A percentile compares a stretch with the other conserved stretches of the same genome.
These are phyloP conservation scores for Rehmannia glutinosa DNA, from an alignment of 257 asterid genomes.

Conservation along the genomic window DNA sequence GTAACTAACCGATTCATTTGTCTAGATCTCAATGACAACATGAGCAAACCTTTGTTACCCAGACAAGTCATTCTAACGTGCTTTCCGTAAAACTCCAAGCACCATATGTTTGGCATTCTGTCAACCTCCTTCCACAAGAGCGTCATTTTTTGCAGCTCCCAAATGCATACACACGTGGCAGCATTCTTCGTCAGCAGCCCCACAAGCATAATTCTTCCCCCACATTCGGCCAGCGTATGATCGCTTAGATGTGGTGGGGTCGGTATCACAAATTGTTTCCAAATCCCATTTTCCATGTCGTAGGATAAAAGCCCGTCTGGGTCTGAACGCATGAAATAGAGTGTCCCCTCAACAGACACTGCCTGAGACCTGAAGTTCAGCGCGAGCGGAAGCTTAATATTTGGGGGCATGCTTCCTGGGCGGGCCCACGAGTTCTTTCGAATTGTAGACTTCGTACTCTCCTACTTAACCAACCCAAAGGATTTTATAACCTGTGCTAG, in stretches of 20 bases:
- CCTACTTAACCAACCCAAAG: slow-evolving; percentile 90
- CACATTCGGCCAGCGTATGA: slow-evolving; percentile 67
- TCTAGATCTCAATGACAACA: slow-evolving; percentile 81
- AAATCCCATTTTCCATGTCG: slow-evolving; percentile 52
- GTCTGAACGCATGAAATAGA: slow-evolving; percentile 79
- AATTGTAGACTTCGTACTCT: slow-evolving; percentile 71
- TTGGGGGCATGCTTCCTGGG: slow-evolving; percentile 60
- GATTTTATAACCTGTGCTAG: slow-evolving; percentile 65
- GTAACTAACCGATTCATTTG: slow-evolving; percentile 82
- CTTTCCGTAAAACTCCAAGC: slow-evolving; percentile 99
- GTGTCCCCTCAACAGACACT: slow-evolving; percentile 40
- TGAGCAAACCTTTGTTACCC: slow-evolving; percentile 87
- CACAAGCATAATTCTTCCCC: slow-evolving; percentile 83
- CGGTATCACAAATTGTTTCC: slow-evolving; percentile 77
- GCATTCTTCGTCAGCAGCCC: slow-evolving; percentile 92
- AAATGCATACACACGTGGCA: slow-evolving; percentile 88
- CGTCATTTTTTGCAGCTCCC: slow-evolving; percentile 99
- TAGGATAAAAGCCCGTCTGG: slow-evolving; percentile 85
- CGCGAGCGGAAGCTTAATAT: slow-evolving; percentile 65
- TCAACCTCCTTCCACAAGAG: slow-evolving; percentile 99
- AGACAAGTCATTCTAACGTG: slow-evolving; percentile 93
- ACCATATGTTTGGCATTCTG: slow-evolving; percentile 99
- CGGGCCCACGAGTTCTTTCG: slow-evolving; percentile 66
- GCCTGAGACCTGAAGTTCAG: slow-evolving; percentile 90
- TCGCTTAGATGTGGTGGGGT: slow-evolving; percentile 60